Evolutionary conservation across 2,329 filamentous ascomycete genomes (phyloP).

Genomic region (Paracorniculantispora psalliotae): DNA sequence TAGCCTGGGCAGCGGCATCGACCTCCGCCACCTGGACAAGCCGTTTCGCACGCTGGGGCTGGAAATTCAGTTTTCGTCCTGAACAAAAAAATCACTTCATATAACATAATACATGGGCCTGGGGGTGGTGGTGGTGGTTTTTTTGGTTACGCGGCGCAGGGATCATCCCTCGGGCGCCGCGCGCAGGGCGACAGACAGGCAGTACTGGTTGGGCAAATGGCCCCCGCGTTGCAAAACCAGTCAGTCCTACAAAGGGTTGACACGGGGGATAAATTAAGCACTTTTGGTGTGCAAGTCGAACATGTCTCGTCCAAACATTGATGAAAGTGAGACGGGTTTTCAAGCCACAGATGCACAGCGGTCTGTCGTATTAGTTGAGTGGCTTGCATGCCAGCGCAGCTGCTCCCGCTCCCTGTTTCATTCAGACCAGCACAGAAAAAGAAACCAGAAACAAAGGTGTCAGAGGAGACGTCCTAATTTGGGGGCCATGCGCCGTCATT

Average conservation of each 20-base stretch:
- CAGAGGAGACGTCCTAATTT: background rate
- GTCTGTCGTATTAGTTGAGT: background rate
- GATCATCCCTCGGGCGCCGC: no score
- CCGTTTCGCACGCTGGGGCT: conserved; percentile 72
- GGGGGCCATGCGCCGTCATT: no score
- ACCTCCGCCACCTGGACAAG: conserved; percentile 69
- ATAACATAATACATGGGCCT: no score
- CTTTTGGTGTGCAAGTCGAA: background rate
- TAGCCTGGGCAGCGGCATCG: conserved; percentile 81
- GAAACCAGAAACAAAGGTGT: background rate
- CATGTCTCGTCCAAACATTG: background rate
- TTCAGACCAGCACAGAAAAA: background rate
- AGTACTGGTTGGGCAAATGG: no score
- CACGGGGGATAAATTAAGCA: background rate
- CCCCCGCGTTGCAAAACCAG: no score
- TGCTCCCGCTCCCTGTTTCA: background rate
- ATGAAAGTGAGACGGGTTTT: background rate
- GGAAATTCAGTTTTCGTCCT: conserved; percentile 79
- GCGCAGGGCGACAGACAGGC: no score
- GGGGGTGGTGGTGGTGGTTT: no score
- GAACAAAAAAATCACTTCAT: conserved; percentile 20
- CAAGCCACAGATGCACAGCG: background rate
- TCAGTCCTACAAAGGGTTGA: no score
- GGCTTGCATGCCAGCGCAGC: background rate
- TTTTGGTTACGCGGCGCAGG: no score